Evolutionary conservation across 352 stramenopile species (phyloP).

Genomic region (Globisporangium viniferum): DNA sequence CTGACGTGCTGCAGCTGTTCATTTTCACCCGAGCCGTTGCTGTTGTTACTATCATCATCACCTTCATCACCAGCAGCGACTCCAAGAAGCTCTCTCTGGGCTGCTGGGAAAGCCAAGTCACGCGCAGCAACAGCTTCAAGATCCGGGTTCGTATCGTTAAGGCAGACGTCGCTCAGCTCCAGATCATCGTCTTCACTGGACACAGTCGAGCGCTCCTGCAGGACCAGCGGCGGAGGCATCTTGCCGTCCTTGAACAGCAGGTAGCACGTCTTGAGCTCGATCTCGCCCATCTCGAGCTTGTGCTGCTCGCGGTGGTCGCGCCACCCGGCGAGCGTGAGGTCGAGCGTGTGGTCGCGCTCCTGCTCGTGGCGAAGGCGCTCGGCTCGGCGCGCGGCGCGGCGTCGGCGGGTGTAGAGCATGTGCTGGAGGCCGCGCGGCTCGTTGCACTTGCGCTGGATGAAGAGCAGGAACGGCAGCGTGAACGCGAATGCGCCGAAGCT

Average conservation of each 20-base stretch:
- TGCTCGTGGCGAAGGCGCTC: slow-evolving; percentile 18
- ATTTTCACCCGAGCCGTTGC: background rate
- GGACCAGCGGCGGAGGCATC: background rate
- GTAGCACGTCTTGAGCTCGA: slow-evolving; percentile 22
- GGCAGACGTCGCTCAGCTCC: background rate
- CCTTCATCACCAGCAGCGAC: background rate
- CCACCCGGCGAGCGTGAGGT: slow-evolving; percentile 31
- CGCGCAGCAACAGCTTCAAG: background rate
- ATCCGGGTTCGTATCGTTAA: background rate
- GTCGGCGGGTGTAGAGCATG: slow-evolving; percentile 14
- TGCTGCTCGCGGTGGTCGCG: slow-evolving; percentile 32
- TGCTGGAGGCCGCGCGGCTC: slow-evolving; percentile 24
- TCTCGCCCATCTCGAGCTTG: slow-evolving; percentile 23
- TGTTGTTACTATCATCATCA: background rate
- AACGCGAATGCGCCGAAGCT: slow-evolving; percentile 27
- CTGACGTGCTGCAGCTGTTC: background rate
- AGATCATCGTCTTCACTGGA: background rate
- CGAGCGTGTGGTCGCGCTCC: slow-evolving; percentile 23
- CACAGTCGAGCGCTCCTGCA: background rate
- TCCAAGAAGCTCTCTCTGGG: background rate
- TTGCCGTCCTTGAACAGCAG: slow-evolving; percentile 6
- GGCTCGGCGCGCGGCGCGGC: background rate
- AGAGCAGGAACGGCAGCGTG: slow-evolving; percentile 36
- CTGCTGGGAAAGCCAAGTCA: background rate
- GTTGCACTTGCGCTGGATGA: slow-evolving; percentile 32